Conservation (phyloP, 2,329 filamentous ascomycete genomes). For the Sclerotinia sclerotiorum region DNA sequence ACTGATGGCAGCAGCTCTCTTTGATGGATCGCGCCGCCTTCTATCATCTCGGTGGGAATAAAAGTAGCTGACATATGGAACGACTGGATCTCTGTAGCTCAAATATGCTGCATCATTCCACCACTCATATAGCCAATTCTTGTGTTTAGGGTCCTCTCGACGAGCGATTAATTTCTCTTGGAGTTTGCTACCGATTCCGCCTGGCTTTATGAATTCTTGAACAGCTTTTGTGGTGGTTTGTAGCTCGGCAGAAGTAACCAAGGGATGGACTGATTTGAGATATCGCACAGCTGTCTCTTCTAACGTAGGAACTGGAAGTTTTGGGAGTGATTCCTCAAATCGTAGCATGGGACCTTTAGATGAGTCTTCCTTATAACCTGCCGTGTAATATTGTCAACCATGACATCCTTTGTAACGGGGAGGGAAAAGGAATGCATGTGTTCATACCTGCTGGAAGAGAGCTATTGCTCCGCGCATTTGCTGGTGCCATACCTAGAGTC, state of each 20-base stretch:
- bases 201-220: slow-evolving; percentile 83
- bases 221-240: slow-evolving; percentile 78
- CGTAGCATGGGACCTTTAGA: slow-evolving; percentile 79
- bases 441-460: slow-evolving; percentile 53
- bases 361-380: slow-evolving; percentile 77
- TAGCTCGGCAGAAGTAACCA: slow-evolving; percentile 68
- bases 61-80: slow-evolving; percentile 99
- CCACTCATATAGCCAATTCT: slow-evolving; percentile 98
- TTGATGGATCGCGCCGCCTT: slow-evolving; percentile 79
- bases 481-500: slow-evolving; percentile 50
- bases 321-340: slow-evolving; percentile 82
- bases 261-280: slow-evolving; percentile 74
- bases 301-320: slow-evolving; percentile 75
- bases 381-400: slow-evolving; percentile 22
- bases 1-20: slow-evolving; percentile 88
- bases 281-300: slow-evolving; percentile 81
- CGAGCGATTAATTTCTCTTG: slow-evolving; percentile 84
- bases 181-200: slow-evolving; percentile 75
- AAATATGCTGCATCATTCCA: slow-evolving; percentile 97
- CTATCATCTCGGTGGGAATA: slow-evolving; percentile 97
- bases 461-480: slow-evolving; percentile 56
- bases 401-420: slow-evolving; percentile 1
- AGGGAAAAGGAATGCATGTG: slow-evolving; percentile 24
- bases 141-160: slow-evolving; percentile 74
- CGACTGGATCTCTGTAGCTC: slow-evolving; percentile 88